Evolutionary conservation across 2,329 filamentous ascomycete genomes (phyloP).

Genomic region (Trematosphaeria pertusa): DNA sequence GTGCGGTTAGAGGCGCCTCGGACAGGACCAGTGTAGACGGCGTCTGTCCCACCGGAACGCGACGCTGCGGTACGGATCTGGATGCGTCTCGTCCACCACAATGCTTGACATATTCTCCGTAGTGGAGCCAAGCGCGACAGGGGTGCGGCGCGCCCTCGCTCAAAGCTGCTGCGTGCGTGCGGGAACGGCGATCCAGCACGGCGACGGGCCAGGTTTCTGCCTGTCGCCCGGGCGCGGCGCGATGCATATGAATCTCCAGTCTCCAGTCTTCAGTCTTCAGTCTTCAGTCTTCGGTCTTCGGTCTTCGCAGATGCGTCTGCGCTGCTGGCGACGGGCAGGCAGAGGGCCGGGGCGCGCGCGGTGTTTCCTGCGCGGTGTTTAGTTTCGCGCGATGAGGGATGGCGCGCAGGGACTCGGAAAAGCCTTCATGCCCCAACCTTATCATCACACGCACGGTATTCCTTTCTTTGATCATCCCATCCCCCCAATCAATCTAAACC

Average conservation of each 20-base stretch:
- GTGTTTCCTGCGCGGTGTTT: not conserved
- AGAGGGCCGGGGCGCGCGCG: too few species aligned
- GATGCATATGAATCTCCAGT: too few species aligned
- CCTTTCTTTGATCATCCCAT: conserved; percentile 35
- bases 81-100: conserved; percentile 18
- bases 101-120: conserved; percentile 23
- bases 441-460: conserved; percentile 43
- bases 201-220: conserved; percentile 8
- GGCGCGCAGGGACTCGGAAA: conserved; percentile 1
- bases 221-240: not conserved
- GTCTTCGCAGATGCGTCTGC: too few species aligned
- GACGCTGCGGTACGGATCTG: conserved; percentile 16
- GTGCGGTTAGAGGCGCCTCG: conserved; percentile 1
- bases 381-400: not conserved
- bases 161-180: conserved; percentile 15
- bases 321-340: too few species aligned
- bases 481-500: conserved; percentile 48
- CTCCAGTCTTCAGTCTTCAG: too few species aligned
- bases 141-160: conserved; percentile 13
- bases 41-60: conserved; percentile 9
- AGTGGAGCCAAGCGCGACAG: conserved; percentile 31
- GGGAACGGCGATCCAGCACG: conserved; percentile 11
- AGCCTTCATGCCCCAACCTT: conserved; percentile 24
- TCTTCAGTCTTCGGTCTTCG: too few species aligned
- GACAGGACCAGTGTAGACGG: conserved; percentile 7